Conservation (phyloP, 148 eudicot genomes). For the Vaccinium darrowii region DNA sequence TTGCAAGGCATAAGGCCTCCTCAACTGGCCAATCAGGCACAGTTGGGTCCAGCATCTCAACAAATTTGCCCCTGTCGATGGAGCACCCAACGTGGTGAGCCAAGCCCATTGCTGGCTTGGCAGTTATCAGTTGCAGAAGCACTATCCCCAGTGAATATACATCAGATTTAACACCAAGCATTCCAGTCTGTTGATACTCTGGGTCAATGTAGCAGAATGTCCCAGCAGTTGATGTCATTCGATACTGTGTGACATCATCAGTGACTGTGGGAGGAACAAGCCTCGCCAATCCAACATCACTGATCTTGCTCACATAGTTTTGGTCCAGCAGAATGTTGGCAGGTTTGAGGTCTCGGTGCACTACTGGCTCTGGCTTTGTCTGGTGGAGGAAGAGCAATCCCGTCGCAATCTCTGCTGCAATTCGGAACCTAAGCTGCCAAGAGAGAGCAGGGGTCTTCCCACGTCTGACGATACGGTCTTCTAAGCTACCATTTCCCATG, state of each 20-base stretch:
- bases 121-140: conserved; percentile 63
- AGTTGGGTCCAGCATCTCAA: conserved; percentile 49
- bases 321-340: conserved; percentile 63
- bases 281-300: conserved; percentile 72
- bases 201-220: conserved; percentile 77
- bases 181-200: conserved; percentile 72
- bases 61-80: conserved; percentile 45
- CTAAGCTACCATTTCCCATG: conserved; percentile 55
- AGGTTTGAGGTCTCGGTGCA: conserved; percentile 72
- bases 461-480: conserved; percentile 41
- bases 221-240: conserved; percentile 64
- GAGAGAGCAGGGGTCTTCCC: conserved; percentile 42
- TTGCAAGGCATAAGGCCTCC: conserved; percentile 52
- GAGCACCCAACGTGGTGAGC: conserved; percentile 41
- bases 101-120: conserved; percentile 62
- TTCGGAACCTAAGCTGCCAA: conserved; percentile 55
- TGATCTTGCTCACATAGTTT: conserved; percentile 64
- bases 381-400: conserved; percentile 63
- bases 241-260: conserved; percentile 58
- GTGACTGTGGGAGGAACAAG: conserved; percentile 64
- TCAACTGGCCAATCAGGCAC: conserved; percentile 69
- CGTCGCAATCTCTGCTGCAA: conserved; percentile 54
- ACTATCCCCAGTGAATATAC: conserved; percentile 61
- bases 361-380: conserved; percentile 66
- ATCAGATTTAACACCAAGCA: conserved; percentile 69